These are phyloP conservation scores for Lecanicillium sp. DNA, from an alignment of 2,329 filamentous ascomycete genomes.

Conservation along the genomic window DNA sequence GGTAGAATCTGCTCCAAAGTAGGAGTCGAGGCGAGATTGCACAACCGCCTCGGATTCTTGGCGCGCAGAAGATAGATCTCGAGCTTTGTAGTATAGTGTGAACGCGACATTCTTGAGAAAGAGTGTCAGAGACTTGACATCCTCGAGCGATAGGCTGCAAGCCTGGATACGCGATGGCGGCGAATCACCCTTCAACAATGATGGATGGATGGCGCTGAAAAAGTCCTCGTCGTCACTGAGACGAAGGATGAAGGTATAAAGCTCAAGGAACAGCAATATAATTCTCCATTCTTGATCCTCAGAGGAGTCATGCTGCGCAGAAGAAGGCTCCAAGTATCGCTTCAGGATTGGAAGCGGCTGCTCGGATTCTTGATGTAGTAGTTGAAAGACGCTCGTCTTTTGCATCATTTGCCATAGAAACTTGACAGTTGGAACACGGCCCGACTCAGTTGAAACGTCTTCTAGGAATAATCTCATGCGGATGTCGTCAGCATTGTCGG, in stretches of 20 bases:
- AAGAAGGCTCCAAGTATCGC: constrained; percentile 27
- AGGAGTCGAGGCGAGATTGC: constrained; percentile 24
- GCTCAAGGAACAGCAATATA: constrained; percentile 82
- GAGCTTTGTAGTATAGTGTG: constrained; percentile 76
- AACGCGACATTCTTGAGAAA: constrained; percentile 93
- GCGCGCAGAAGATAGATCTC: constrained; percentile 44
- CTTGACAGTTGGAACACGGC: constrained; percentile 52
- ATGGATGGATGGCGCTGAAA: constrained; percentile 52
- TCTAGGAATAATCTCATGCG: constrained; percentile 84
- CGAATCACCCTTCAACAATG: constrained; percentile 30
- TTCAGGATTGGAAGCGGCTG: constrained; percentile 24
- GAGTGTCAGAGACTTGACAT: constrained; percentile 67
- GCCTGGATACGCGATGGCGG: constrained; percentile 45
- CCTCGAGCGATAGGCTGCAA: constrained; percentile 63
- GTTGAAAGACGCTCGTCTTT: constrained; percentile 35
- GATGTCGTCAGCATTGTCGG: constrained; percentile 75
- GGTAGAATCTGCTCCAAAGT: constrained; percentile 20
- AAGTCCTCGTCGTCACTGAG: constrained; percentile 98
- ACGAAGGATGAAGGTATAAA: constrained; percentile 88
- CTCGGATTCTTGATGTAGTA: constrained; percentile 26
- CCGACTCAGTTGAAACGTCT: constrained; percentile 33
- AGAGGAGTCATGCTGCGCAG: constrained; percentile 17
- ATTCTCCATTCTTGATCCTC: constrained; percentile 70
- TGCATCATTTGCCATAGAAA: constrained; percentile 72
- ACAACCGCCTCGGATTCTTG: constrained; percentile 19